phyloP scores from a whole-genome alignment of 2,329 filamentous ascomycete species.

The Cadophora malorum region DNA sequence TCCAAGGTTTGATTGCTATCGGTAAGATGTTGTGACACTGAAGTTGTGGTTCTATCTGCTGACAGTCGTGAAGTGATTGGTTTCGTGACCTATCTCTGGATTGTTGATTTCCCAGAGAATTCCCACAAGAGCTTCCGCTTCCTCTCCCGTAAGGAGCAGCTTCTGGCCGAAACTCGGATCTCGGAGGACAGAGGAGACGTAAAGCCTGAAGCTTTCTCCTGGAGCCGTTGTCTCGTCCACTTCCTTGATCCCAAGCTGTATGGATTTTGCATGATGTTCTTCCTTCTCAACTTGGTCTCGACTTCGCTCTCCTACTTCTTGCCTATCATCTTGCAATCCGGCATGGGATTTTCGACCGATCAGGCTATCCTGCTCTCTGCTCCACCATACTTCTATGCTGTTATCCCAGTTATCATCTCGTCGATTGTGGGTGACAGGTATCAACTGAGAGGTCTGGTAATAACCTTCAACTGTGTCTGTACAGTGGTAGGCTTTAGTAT shows the following conservation, averaged over 20 bases:
- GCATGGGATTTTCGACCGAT: conserved; percentile 60
- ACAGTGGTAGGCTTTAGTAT: conserved; percentile 42
- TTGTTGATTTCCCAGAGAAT: conserved; percentile 70
- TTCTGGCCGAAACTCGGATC: conserved; percentile 58
- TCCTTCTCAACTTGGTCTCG: conserved; percentile 72
- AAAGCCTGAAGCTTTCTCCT: conserved; percentile 60
- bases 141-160: conserved; percentile 57
- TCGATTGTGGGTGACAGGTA: conserved; percentile 66
- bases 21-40: conserved; percentile 30
- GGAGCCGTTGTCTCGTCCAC: conserved; percentile 57
- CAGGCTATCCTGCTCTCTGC: conserved; percentile 61
- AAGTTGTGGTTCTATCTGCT: not conserved
- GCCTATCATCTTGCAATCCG: conserved; percentile 71
- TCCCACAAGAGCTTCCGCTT: conserved; percentile 58
- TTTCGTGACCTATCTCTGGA: conserved; percentile 60
- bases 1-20: conserved; percentile 58
- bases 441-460: conserved; percentile 47
- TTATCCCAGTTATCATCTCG: conserved; percentile 53
- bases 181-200: conserved; percentile 64
- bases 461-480: conserved; percentile 43
- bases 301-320: conserved; percentile 83
- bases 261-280: conserved; percentile 66
- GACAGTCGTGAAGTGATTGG: conserved; percentile 56
- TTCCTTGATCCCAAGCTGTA: conserved; percentile 65
- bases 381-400: conserved; percentile 57